Conservation (phyloP, 257 asterid genomes). For the Solanum sejunctum region DNA sequence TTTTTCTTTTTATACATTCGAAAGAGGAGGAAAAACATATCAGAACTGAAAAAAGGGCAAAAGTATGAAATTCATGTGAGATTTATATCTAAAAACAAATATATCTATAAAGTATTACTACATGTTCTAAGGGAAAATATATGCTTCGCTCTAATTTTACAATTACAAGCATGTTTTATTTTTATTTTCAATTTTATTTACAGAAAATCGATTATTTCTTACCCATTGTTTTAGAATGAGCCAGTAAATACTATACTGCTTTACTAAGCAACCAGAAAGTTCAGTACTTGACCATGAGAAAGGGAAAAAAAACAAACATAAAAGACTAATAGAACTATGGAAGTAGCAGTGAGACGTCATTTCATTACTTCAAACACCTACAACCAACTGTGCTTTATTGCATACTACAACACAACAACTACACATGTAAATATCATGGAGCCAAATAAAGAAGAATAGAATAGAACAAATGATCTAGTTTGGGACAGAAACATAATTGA, state of each 20-base stretch:
- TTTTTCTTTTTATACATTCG: no score
- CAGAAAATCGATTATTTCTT: no score
- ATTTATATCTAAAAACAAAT: no score
- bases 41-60: no score
- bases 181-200: no score
- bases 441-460: background rate
- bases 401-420: background rate
- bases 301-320: background rate
- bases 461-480: background rate
- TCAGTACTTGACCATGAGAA: background rate
- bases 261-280: background rate
- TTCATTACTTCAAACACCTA: background rate
- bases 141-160: background rate
- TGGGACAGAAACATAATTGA: background rate
- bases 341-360: background rate
- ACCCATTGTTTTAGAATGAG: background rate
- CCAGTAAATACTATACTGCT: background rate
- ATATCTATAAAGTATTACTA: background rate
- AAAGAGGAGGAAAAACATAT: no score
- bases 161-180: background rate
- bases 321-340: background rate
- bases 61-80: no score
- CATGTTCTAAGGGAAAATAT: background rate
- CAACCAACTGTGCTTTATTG: background rate
- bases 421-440: background rate